Percentiles rank a stretch among this genome's conserved stretches.
These are phyloP conservation scores for Penicillium sp. DNA, from an alignment of 2,329 filamentous ascomycete species.

Conservation along the genomic window DNA sequence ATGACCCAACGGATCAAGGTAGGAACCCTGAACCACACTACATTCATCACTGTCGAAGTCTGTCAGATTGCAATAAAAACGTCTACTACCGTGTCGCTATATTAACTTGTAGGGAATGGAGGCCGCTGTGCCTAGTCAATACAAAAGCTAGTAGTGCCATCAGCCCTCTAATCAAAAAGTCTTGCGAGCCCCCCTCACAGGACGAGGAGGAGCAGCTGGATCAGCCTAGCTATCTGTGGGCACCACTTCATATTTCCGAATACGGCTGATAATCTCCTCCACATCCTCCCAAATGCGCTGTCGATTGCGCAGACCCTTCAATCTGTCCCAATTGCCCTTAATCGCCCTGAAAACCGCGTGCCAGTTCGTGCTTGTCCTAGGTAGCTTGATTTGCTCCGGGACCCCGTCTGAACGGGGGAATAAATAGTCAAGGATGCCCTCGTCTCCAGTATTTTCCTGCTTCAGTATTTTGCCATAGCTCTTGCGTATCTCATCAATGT, in stretches of 20 bases:
- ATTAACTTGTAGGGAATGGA: too few relatives aligned
- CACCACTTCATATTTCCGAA: slow-evolving; percentile 15
- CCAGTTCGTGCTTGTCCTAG: neutral
- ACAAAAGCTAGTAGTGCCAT: too few relatives aligned
- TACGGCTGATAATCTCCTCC: slow-evolving; percentile 46
- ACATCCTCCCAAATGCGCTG: slow-evolving; percentile 30
- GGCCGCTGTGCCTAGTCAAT: too few relatives aligned
- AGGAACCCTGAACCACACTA: too few relatives aligned
- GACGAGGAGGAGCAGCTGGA: too few relatives aligned
- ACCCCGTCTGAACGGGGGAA: neutral
- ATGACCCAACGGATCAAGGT: too few relatives aligned
- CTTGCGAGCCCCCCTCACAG: too few relatives aligned
- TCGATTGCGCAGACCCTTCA: slow-evolving; percentile 32
- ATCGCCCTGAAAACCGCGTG: slow-evolving; percentile 26
- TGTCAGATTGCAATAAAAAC: too few relatives aligned
- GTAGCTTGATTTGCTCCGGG: neutral
- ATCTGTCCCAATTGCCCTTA: slow-evolving; percentile 20
- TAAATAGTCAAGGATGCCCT: neutral
- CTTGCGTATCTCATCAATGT: neutral
- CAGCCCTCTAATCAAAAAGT: too few relatives aligned
- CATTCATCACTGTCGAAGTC: too few relatives aligned
- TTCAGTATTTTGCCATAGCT: neutral
- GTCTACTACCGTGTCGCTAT: too few relatives aligned
- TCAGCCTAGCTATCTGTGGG: too few relatives aligned
- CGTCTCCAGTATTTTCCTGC: neutral